Evolutionary conservation across 768 basidiomycete species (phyloP).

Genomic region (Kwoniella bestiolae): DNA sequence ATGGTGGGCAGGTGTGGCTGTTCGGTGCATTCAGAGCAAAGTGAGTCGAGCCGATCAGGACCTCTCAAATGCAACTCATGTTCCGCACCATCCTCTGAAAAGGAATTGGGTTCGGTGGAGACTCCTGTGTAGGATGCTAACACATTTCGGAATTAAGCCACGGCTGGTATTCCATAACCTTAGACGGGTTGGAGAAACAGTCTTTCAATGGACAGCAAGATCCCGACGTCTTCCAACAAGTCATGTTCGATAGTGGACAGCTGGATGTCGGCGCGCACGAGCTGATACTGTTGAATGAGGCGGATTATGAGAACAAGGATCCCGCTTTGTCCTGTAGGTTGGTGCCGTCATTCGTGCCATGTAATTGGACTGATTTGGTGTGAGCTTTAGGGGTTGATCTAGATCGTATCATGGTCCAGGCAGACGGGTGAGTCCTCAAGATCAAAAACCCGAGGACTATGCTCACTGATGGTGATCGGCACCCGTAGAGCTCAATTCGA

Average conservation of each 20-base stretch:
- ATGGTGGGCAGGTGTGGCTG: background rate
- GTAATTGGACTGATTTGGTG: background rate
- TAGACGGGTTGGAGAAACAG: background rate
- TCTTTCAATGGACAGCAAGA: constrained; percentile 2
- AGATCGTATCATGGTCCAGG: constrained; percentile 8
- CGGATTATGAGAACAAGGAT: background rate
- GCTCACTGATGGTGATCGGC: background rate
- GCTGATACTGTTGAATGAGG: background rate
- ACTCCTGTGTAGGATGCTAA: background rate
- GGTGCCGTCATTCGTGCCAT: background rate
- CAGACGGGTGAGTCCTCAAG: background rate
- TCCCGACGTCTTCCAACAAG: background rate
- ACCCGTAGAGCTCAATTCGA: background rate
- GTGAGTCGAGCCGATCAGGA: background rate
- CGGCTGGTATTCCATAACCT: background rate
- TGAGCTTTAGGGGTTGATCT: background rate
- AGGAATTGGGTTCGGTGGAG: background rate
- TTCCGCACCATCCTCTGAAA: background rate
- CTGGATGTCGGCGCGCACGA: background rate
- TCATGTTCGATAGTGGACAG: background rate
- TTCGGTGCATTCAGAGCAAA: constrained; percentile 11
- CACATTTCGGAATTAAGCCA: background rate
- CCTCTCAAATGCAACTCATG: too few relatives aligned
- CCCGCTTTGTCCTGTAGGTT: background rate
- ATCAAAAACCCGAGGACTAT: background rate